Percentiles rank a stretch among this genome's conserved stretches.
Conservation (phyloP, 257 asterid species). For the Solanum chmielewskii region DNA sequence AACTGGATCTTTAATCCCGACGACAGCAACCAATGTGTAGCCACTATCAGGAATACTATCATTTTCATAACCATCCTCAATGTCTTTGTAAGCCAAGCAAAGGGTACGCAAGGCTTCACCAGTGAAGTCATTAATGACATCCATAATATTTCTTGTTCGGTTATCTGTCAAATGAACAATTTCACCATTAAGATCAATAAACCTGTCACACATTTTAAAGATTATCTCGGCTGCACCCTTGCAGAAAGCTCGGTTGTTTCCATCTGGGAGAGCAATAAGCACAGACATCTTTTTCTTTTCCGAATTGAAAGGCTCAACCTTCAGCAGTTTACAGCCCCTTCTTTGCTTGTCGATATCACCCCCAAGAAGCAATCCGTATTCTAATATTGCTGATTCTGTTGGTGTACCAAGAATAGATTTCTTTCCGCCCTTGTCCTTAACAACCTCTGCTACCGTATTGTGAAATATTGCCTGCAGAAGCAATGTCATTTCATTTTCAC, state of each 20-base stretch:
- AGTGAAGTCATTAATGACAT: slow-evolving; percentile 42
- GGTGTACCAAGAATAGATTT: slow-evolving; percentile 57
- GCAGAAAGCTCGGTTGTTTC: slow-evolving; percentile 39
- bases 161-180: slow-evolving; percentile 33
- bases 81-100: slow-evolving; percentile 51
- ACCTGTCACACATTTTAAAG: slow-evolving; percentile 42
- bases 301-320: slow-evolving; percentile 69
- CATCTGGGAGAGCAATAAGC: slow-evolving; percentile 38
- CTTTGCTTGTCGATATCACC: slow-evolving; percentile 18
- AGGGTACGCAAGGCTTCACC: slow-evolving; percentile 63
- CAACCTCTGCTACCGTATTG: slow-evolving; percentile 65
- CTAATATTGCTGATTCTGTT: slow-evolving; percentile 68
- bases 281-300: slow-evolving; percentile 71
- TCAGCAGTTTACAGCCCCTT: slow-evolving; percentile 23
- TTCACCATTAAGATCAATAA: slow-evolving; percentile 39
- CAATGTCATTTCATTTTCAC: slow-evolving; percentile 21
- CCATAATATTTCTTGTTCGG: slow-evolving; percentile 23
- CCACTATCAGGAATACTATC: slow-evolving; percentile 37
- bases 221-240: slow-evolving; percentile 74
- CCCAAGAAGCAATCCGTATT: slow-evolving; percentile 37
- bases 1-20: slow-evolving; percentile 72
- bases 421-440: slow-evolving; percentile 42
- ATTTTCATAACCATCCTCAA: slow-evolving; percentile 7
- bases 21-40: slow-evolving; percentile 52
- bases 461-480: slow-evolving; percentile 44